Evolutionary conservation across 2,329 filamentous ascomycete species (phyloP), one percentile per base, ranked within the genome.

Genomic region (Ophiostoma australiae): DNA sequence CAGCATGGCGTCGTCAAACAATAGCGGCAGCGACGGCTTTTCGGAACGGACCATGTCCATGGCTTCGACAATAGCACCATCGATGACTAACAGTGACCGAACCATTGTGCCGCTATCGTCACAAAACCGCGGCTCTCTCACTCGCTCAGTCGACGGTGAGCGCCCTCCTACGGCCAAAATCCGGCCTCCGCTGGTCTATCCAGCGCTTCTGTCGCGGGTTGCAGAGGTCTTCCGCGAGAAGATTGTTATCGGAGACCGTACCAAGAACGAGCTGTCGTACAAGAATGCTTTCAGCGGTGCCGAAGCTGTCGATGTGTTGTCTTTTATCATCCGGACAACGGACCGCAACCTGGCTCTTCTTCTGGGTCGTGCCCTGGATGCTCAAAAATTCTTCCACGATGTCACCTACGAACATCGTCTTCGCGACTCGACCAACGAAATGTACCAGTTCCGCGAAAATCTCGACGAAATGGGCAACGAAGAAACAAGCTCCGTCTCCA

Each of bases 311-410:
- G 95, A 99, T 79, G 86, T 98, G 72, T 91, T 99, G 74, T 92
- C 92, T 0, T 97, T 96, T 78, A 98, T 99, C 75, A 98, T 99
- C 80, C 91, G 96, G 77, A 99, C 95, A 1, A 97, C 93, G 0
- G 95, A 99, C 80, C 89, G 95, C 72, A 99, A 99, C 78, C 84
- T 99, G 73, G 95, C 95, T 13, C 84, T 99, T 68, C 87, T 99
- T 11, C 84, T 99, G 20, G 95, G 95, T 73, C 88, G 95, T 78
- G 93, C 95, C 61, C 83, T 99, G 73, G 95, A 99, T 81, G 95
- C 95, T 33, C 95, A 99, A 78, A 98, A 98, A 79, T 97, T 97
- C 82, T 99, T 99, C 79, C 95, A 99, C 82, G 95, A 99, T 84
- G 95, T 98, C 69, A 97, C 94, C 0, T 99, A 99, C 80, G 94